These are phyloP conservation scores for Calonectria naviculata DNA, from an alignment of 2,329 filamentous ascomycete genomes.

Conservation along the genomic window DNA sequence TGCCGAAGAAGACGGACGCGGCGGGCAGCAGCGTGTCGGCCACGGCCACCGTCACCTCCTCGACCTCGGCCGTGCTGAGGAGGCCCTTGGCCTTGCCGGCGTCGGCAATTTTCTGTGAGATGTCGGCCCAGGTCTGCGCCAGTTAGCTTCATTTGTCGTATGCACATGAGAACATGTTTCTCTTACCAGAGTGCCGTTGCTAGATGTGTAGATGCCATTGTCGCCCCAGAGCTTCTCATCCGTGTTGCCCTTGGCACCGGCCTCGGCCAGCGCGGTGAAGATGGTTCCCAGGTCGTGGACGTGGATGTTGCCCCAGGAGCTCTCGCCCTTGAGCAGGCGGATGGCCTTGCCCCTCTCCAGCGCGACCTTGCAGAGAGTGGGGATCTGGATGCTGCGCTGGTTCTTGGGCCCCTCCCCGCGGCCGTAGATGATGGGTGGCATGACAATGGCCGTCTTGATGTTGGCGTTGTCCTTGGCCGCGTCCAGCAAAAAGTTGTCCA, in stretches of 20 bases:
- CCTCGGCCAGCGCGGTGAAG: conserved; percentile 43
- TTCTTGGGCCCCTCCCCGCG: conserved; percentile 50
- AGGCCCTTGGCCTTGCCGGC: conserved; percentile 41
- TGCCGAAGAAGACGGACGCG: conserved; percentile 64
- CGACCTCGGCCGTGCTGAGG: conserved; percentile 36
- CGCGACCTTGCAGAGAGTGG: conserved; percentile 46
- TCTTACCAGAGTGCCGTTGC: conserved; percentile 41
- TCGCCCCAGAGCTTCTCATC: conserved; percentile 48
- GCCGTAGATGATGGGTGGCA: conserved; percentile 54
- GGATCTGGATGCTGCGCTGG: conserved; percentile 54
- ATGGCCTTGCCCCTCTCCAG: conserved; percentile 47
- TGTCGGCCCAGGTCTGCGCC: conserved; percentile 42
- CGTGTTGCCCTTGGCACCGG: conserved; percentile 36
- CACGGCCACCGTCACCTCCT: conserved; percentile 51
- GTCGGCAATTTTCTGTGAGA: conserved; percentile 41
- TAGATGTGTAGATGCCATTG: conserved; percentile 51
- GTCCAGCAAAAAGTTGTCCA: conserved; percentile 51
- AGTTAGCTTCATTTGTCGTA: too few relatives aligned
- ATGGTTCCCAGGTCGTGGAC: conserved; percentile 46
- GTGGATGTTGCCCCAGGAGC: conserved; percentile 50
- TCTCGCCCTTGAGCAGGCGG: conserved; percentile 46
- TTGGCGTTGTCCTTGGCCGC: conserved; percentile 37
- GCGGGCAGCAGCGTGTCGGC: conserved; percentile 55
- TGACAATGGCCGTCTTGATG: conserved; percentile 48
- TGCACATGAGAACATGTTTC: too few relatives aligned